Evolutionary conservation across 176 grass and related monocot genomes (phyloP).

Genomic region (Aegilops bicornis): DNA sequence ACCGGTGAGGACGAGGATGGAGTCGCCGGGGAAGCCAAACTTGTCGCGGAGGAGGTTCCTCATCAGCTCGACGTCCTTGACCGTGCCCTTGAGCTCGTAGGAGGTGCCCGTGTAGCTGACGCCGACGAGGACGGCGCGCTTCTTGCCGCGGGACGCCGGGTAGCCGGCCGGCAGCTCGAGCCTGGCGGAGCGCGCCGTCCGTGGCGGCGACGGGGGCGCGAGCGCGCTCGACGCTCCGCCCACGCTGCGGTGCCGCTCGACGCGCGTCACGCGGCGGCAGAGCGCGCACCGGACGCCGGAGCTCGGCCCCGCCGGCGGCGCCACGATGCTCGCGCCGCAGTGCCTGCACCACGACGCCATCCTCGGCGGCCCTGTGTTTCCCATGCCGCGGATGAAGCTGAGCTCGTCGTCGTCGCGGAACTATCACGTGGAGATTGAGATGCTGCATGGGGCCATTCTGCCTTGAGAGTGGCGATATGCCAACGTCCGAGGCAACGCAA

Average conservation of each 20-base stretch:
- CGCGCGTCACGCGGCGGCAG: constrained; percentile 39
- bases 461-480: background rate
- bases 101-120: constrained; percentile 54
- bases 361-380: constrained; percentile 23
- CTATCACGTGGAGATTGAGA: background rate
- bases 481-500: background rate
- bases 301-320: constrained; percentile 12
- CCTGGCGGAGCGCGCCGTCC: background rate
- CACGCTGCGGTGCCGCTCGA: constrained; percentile 29
- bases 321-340: constrained; percentile 38
- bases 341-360: constrained; percentile 39
- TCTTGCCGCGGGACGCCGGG: constrained; percentile 42
- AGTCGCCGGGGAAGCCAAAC: constrained; percentile 60
- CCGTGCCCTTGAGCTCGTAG: constrained; percentile 72
- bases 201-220: background rate
- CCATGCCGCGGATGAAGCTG: constrained; percentile 12
- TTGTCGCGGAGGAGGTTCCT: constrained; percentile 48
- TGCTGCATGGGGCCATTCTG: background rate
- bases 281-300: constrained; percentile 41
- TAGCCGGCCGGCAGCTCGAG: constrained; percentile 41
- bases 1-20: constrained; percentile 73
- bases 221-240: background rate
- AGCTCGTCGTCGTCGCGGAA: background rate
- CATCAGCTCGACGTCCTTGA: constrained; percentile 76
- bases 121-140: constrained; percentile 84